Evolutionary conservation across 2,329 filamentous ascomycete species (phyloP), one percentile per base, ranked within the genome.

Genomic region (Fusarium pseudocircinatum): DNA sequence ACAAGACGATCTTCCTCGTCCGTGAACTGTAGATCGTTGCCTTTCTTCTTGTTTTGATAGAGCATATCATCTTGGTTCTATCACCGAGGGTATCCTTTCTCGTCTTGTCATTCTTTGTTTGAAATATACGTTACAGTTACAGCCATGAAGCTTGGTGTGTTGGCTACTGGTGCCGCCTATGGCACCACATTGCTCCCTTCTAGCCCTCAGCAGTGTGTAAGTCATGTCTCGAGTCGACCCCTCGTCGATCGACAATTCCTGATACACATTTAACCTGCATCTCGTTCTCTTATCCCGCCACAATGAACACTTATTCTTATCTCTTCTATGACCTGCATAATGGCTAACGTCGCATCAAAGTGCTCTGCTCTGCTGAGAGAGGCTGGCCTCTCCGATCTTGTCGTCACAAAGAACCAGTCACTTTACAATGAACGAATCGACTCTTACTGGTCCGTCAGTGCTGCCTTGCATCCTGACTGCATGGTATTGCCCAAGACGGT

Each of bases 371-470:
- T 67, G 11, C 12, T 82, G 40, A 62, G 63, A 24, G 75, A 72
- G 30, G 63, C 69, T 6, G 73, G 75, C 6, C 73, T 82, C 12
- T 63, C 67, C 12, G 78, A 77, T 43, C 79, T 81, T 64, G 77
- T 81, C 43, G 75, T 80, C 65, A 74, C 75, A 10, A 79, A 79
- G 12, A 67, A 77, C 26, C 77, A 76, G 7, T 60, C 61, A 24
- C 73, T 73, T 22, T 83, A 81, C 53, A 57, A 69, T 34, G 76
- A 76, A 14, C 79, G 81, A 12, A 75, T 83, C 57, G 72, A 76
- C 30, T 78, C 80, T 2, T 83, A 83, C 76, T 84, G 80, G 79
- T 83, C 82, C 10, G 66, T 73, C 40, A 81, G 80, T 39, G 82
- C 82, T 4, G 81, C 81, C 13, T 67, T 83, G 32, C 59, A 75